Evolutionary conservation across 2,329 filamentous ascomycete genomes (phyloP).

Genomic region (Paecilomyces niveus): DNA sequence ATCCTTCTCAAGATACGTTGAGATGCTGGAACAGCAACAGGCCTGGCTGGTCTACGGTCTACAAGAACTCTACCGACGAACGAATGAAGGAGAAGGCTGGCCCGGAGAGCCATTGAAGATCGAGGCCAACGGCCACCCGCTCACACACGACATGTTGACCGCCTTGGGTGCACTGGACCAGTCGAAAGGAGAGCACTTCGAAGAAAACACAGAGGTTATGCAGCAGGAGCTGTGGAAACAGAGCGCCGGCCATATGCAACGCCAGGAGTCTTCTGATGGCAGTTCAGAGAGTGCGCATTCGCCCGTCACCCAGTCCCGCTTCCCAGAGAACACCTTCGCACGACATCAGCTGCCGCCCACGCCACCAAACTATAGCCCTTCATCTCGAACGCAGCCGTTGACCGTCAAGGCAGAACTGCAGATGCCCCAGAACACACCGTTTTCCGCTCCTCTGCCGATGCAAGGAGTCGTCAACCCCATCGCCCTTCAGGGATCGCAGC

Average conservation of each 20-base stretch:
- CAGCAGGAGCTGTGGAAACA: slow-evolving; percentile 49
- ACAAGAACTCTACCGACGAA: slow-evolving; percentile 52
- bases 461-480: slow-evolving; percentile 31
- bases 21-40: slow-evolving; percentile 62
- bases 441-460: slow-evolving; percentile 19
- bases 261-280: slow-evolving; percentile 50
- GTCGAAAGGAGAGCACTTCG: slow-evolving; percentile 48
- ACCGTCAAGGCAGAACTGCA: slow-evolving; percentile 21
- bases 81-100: slow-evolving; percentile 49
- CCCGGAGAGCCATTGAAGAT: slow-evolving; percentile 47
- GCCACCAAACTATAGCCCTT: slow-evolving; percentile 34
- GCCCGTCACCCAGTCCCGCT: slow-evolving; percentile 18
- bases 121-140: slow-evolving; percentile 47
- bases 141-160: slow-evolving; percentile 58
- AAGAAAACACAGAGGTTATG: slow-evolving; percentile 51
- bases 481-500: slow-evolving; percentile 23
- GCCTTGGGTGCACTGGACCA: slow-evolving; percentile 51
- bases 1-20: slow-evolving; percentile 47
- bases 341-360: slow-evolving; percentile 30
- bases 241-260: slow-evolving; percentile 46
- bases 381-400: slow-evolving; percentile 17
- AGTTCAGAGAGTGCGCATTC: slow-evolving; percentile 51
- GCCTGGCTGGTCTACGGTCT: slow-evolving; percentile 54
- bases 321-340: slow-evolving; percentile 4
- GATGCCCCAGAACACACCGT: slow-evolving; percentile 15